These are phyloP conservation scores for Aspergillus sp. DNA, from an alignment of 2,329 filamentous ascomycete species.

Conservation along the genomic window DNA sequence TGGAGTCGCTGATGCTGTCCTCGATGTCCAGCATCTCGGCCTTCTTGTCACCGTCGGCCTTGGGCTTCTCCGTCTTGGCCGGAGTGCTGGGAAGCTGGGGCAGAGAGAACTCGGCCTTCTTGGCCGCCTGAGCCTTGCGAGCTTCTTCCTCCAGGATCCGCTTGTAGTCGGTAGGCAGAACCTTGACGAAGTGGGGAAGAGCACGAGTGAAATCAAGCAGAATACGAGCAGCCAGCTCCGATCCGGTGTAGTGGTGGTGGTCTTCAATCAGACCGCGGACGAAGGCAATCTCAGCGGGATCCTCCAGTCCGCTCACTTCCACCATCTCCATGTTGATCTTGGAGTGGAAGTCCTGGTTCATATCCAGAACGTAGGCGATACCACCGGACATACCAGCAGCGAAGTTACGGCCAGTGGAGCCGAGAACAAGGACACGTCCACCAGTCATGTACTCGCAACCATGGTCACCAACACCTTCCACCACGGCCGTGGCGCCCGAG, in stretches of 20 bases:
- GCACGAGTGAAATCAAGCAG: conserved; percentile 94
- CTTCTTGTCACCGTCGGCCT: conserved; percentile 64
- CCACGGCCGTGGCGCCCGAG: conserved; percentile 92
- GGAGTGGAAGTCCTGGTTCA: conserved; percentile 81
- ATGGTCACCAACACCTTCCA: conserved; percentile 94
- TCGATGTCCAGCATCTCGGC: conserved; percentile 80
- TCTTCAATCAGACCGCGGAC: conserved; percentile 91
- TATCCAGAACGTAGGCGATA: conserved; percentile 91
- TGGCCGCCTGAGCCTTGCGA: conserved; percentile 78
- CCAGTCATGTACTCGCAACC: conserved; percentile 99
- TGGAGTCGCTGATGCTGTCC: conserved; percentile 80
- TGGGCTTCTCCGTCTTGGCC: conserved; percentile 53
- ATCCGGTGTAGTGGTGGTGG: conserved; percentile 96
- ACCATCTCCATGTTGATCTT: conserved; percentile 99
- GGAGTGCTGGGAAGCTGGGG: conserved; percentile 67
- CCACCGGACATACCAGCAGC: conserved; percentile 98
- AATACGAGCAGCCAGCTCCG: conserved; percentile 88
- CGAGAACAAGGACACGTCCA: conserved; percentile 82
- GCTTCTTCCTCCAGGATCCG: conserved; percentile 83
- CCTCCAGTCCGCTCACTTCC: conserved; percentile 78
- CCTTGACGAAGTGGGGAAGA: conserved; percentile 86
- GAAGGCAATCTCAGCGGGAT: conserved; percentile 84
- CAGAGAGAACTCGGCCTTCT: conserved; percentile 78
- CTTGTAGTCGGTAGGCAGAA: conserved; percentile 94
- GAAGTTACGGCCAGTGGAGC: conserved; percentile 91